Conservation (phyloP, 352 stramenopile genomes). For the Phytophthora hibernalis region DNA sequence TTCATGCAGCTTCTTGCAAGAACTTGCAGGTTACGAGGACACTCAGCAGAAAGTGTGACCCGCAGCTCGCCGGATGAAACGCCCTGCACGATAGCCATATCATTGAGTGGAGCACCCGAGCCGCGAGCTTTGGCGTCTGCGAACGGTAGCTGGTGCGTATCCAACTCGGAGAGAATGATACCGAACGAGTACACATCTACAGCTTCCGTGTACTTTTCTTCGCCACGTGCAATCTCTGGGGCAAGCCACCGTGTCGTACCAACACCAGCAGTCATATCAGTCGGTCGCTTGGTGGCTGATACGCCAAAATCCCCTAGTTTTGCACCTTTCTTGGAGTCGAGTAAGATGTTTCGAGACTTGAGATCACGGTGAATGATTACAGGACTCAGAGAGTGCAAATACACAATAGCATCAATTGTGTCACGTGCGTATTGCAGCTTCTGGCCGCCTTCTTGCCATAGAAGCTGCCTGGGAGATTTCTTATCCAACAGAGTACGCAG, state of each 20-base stretch:
- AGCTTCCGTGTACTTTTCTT: slow-evolving; percentile 67
- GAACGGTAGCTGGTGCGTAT: slow-evolving; percentile 77
- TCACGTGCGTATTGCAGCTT: slow-evolving; percentile 68
- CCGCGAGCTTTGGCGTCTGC: slow-evolving; percentile 37
- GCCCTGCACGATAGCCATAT: slow-evolving; percentile 65
- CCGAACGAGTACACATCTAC: slow-evolving; percentile 78
- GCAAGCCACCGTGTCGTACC: slow-evolving; percentile 72
- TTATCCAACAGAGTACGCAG: slow-evolving; percentile 61
- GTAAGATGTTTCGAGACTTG: slow-evolving; percentile 77
- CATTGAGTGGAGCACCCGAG: slow-evolving; percentile 54
- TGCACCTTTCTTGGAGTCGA: slow-evolving; percentile 65
- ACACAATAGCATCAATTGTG: slow-evolving; percentile 74
- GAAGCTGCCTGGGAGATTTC: slow-evolving; percentile 37
- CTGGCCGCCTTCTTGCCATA: slow-evolving; percentile 28
- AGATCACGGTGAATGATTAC: slow-evolving; percentile 79
- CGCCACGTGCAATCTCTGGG: slow-evolving; percentile 66
- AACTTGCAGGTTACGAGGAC: slow-evolving; percentile 51
- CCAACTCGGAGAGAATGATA: slow-evolving; percentile 71
- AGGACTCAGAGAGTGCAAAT: slow-evolving; percentile 67
- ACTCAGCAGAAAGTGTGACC: slow-evolving; percentile 49
- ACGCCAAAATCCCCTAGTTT: slow-evolving; percentile 79
- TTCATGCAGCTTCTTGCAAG: slow-evolving; percentile 63
- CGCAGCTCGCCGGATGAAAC: slow-evolving; percentile 52
- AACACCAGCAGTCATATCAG: slow-evolving; percentile 70
- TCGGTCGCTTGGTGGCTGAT: slow-evolving; percentile 56